phyloP scores from a whole-genome alignment of 1,284 basidiomycete species.

The Cryptococcus jaspeensis region DNA sequence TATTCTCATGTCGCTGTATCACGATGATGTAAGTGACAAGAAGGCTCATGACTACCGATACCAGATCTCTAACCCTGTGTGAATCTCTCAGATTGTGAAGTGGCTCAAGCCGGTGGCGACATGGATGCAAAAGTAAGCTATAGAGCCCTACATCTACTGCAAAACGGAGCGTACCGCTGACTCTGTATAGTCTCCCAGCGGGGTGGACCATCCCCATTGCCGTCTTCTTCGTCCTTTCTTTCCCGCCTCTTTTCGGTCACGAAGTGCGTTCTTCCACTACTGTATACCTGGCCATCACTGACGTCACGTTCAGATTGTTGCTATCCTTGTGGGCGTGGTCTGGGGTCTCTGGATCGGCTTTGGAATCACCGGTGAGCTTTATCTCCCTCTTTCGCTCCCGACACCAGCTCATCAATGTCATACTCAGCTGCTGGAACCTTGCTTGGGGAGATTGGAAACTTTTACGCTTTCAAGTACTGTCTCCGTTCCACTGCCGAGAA shows the following conservation, averaged over 20 bases:
- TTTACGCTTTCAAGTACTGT: conserved; percentile 51
- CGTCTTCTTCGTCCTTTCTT: conserved; percentile 46
- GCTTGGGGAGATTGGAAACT: conserved; percentile 45
- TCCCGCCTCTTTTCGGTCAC: conserved; percentile 50
- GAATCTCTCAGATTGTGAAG: conserved; percentile 60
- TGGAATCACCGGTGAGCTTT: conserved; percentile 35
- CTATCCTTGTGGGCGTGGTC: conserved; percentile 45
- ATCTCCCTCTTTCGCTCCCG: neutral
- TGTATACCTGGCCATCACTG: conserved; percentile 8
- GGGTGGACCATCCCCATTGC: conserved; percentile 81
- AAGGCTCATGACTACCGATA: neutral
- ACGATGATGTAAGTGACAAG: conserved; percentile 46
- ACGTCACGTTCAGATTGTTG: conserved; percentile 31
- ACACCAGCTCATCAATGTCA: neutral
- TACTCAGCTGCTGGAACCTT: conserved; percentile 39
- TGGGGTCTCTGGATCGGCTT: conserved; percentile 50
- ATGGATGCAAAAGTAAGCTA: conserved; percentile 62
- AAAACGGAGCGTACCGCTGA: neutral
- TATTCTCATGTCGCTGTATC: conserved; percentile 64
- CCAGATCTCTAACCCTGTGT: conserved; percentile 1
- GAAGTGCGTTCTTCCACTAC: conserved; percentile 26
- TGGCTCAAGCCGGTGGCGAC: conserved; percentile 65
- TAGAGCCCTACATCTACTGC: neutral
- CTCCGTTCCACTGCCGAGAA: conserved; percentile 65
- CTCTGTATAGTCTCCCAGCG: conserved; percentile 44